These are phyloP conservation scores for Pseudocercospora crystallina DNA, from an alignment of 2,329 filamentous ascomycete species.

Conservation along the genomic window DNA sequence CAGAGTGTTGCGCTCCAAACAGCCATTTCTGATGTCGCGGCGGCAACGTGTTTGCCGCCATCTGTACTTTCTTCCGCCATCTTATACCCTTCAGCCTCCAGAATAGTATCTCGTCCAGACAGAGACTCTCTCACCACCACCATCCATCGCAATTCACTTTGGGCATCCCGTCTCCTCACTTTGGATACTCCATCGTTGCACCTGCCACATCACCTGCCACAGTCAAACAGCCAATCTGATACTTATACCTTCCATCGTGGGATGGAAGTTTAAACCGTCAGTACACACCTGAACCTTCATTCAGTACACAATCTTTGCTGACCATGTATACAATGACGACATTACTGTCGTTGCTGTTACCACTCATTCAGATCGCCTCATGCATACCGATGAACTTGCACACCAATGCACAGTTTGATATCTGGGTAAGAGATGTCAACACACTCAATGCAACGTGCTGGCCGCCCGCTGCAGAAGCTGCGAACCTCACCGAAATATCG, in stretches of 20 bases:
- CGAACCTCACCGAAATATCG: too few species aligned
- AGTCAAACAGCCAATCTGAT: background rate
- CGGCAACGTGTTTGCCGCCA: too few species aligned
- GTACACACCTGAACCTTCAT: conserved; percentile 1
- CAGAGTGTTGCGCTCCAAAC: too few species aligned
- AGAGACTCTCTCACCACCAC: too few species aligned
- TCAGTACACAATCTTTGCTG: conserved; percentile 3
- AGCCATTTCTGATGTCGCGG: too few species aligned
- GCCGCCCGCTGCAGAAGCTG: background rate
- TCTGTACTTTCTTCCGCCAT: too few species aligned
- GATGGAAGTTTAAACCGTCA: conserved; percentile 5
- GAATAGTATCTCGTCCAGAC: too few species aligned
- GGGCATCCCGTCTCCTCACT: too few species aligned
- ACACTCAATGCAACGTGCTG: conserved; percentile 24
- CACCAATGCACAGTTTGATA: background rate
- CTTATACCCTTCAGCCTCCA: too few species aligned
- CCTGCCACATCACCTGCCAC: conserved; percentile 9
- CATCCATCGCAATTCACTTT: too few species aligned
- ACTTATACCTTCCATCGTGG: background rate
- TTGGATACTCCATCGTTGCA: background rate
- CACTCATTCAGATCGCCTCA: background rate
- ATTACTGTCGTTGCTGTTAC: conserved; percentile 5
- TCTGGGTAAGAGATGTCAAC: conserved; percentile 20
- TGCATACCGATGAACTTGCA: background rate
- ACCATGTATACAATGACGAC: conserved; percentile 10